These are phyloP conservation scores for Colletotrichum chrysophilum DNA, from an alignment of 2,329 filamentous ascomycete species.

Conservation along the genomic window DNA sequence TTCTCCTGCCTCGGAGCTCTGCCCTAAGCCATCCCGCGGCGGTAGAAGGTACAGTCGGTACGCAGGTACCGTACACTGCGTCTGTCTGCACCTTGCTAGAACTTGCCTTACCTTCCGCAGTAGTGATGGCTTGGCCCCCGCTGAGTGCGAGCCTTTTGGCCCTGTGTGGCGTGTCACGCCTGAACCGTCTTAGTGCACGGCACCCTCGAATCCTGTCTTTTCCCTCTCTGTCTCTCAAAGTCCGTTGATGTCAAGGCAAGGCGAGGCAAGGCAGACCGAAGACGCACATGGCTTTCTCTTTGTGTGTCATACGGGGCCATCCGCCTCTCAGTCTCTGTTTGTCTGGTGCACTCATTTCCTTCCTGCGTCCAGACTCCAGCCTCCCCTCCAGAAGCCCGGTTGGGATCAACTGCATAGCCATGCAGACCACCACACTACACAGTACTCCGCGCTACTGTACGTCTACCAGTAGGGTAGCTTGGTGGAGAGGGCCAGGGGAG, in stretches of 20 bases:
- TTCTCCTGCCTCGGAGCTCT: neutral
- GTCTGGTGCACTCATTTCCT: neutral
- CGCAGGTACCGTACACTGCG: neutral
- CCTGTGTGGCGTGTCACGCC: neutral
- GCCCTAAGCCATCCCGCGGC: neutral
- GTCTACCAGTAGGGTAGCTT: slow-evolving; percentile 10
- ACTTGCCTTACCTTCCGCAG: neutral
- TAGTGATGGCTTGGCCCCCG: neutral
- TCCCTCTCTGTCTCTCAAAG: neutral
- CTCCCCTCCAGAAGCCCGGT: neutral
- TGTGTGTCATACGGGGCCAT: neutral
- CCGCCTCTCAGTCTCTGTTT: neutral
- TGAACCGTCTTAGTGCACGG: neutral
- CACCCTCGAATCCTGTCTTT: neutral
- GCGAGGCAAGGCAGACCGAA: neutral
- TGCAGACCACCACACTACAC: neutral
- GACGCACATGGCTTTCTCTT: neutral
- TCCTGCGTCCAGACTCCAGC: neutral
- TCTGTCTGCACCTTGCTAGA: neutral
- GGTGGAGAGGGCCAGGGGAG: slow-evolving; percentile 3
- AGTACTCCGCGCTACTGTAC: slow-evolving; percentile 6
- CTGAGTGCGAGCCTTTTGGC: neutral
- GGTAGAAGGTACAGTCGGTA: neutral
- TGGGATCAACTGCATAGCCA: neutral
- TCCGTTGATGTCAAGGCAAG: neutral